Conservation (phyloP, 805 yeast genomes). For the Saccharomyces mikatae region DNA sequence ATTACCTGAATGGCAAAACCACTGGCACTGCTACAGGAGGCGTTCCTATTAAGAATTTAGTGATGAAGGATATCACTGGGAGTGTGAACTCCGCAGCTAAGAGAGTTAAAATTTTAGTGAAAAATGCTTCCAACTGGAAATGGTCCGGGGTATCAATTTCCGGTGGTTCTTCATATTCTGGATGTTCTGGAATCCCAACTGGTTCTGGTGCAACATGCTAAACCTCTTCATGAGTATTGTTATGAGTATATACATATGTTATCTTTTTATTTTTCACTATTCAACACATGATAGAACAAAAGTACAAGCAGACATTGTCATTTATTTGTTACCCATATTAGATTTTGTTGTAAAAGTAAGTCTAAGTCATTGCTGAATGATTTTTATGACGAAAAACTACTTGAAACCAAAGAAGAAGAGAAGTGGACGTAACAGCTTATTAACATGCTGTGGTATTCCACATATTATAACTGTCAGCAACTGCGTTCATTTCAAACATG, state of each 20-base stretch:
- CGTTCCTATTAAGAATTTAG: constrained; percentile 11
- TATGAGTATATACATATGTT: too few species aligned
- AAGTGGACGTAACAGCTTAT: constrained; percentile 50
- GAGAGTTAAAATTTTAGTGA: constrained; percentile 7
- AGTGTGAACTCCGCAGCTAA: constrained; percentile 8
- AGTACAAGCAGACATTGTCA: too few species aligned
- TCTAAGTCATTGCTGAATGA: constrained; percentile 18
- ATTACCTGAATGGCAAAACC: constrained; percentile 8
- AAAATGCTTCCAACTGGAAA: constrained; percentile 10
- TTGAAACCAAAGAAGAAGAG: constrained; percentile 32
- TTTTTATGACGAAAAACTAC: constrained; percentile 25
- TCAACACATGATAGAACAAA: too few species aligned
- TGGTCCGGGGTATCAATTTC: constrained; percentile 5
- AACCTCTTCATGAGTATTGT: not conserved
- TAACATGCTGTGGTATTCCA: too few species aligned
- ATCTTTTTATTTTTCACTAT: not conserved
- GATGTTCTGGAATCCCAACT: constrained; percentile 12
- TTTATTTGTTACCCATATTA: too few species aligned
- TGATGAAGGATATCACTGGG: constrained; percentile 7
- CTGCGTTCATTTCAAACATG: too few species aligned
- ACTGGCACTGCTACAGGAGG: constrained; percentile 12
- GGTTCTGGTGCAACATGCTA: constrained; percentile 12
- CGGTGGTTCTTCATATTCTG: constrained; percentile 7
- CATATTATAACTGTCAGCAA: too few species aligned
- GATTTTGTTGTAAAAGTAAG: too few species aligned